Evolutionary conservation across 495 filamentous ascomycete genomes (phyloP).

Genomic region (Glonium stellatum): DNA sequence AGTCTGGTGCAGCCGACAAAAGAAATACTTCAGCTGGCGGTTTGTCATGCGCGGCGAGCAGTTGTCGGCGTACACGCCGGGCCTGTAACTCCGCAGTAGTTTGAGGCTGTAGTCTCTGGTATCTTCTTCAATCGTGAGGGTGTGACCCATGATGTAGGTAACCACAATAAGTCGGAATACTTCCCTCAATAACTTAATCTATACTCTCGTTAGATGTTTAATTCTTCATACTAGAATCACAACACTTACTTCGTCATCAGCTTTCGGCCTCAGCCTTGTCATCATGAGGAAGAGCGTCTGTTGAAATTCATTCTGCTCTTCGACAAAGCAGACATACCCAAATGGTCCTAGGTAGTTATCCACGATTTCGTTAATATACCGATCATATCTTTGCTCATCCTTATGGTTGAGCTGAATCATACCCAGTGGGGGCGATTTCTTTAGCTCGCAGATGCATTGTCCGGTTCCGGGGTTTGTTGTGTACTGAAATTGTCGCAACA

Average conservation of each 20-base stretch:
- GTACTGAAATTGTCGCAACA: slow-evolving; percentile 32
- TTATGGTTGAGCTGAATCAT: slow-evolving; percentile 32
- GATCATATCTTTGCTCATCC: slow-evolving; percentile 32
- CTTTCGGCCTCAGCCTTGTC: slow-evolving; percentile 25
- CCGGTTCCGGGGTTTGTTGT: slow-evolving; percentile 25
- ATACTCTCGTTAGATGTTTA: not conserved
- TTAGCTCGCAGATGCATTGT: slow-evolving; percentile 4
- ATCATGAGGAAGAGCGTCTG: slow-evolving; percentile 30
- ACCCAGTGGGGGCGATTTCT: slow-evolving; percentile 35
- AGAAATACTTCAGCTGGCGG: slow-evolving; percentile 40
- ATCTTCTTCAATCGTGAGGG: slow-evolving; percentile 32
- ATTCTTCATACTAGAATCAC: not conserved
- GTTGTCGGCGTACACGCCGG: slow-evolving; percentile 10
- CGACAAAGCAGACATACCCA: slow-evolving; percentile 27
- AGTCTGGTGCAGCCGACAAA: slow-evolving; percentile 28
- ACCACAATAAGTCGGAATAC: slow-evolving; percentile 34
- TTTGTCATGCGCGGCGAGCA: slow-evolving; percentile 38
- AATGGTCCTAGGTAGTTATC: slow-evolving; percentile 33
- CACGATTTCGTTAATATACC: slow-evolving; percentile 33
- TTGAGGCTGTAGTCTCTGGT: slow-evolving; percentile 19
- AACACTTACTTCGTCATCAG: slow-evolving; percentile 28
- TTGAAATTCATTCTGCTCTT: slow-evolving; percentile 35
- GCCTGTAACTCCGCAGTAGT: slow-evolving; percentile 21
- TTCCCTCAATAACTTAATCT: slow-evolving; percentile 30
- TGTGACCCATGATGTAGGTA: slow-evolving; percentile 39